Evolutionary conservation across 164 flowering plant species (phyloP).

Genomic region (Litsea cubeba): DNA sequence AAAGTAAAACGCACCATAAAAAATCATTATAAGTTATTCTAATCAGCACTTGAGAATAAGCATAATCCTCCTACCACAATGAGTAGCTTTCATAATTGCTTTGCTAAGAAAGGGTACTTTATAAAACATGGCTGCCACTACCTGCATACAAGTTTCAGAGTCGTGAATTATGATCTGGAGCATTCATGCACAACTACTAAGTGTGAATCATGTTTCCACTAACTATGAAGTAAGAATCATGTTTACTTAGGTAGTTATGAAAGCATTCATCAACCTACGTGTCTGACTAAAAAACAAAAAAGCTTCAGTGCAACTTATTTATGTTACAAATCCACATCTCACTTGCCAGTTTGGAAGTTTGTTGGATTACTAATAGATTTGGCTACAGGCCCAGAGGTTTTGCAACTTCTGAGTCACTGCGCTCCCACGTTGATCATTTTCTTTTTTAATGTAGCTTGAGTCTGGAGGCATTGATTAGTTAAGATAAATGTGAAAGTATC

Average conservation of each 20-base stretch:
- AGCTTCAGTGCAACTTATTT: too few relatives aligned
- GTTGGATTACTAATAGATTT: too few relatives aligned
- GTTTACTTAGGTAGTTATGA: background rate
- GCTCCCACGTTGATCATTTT: too few relatives aligned
- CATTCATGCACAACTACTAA: background rate
- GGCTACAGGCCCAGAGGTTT: too few relatives aligned
- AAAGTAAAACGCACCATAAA: background rate
- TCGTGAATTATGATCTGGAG: background rate
- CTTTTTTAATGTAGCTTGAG: too few relatives aligned
- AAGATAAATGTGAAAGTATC: too few relatives aligned
- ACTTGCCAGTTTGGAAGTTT: too few relatives aligned
- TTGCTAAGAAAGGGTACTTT: constrained; percentile 78
- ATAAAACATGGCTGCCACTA: constrained; percentile 89
- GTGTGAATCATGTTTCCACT: too few relatives aligned
- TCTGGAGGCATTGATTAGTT: too few relatives aligned
- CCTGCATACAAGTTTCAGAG: constrained; percentile 37
- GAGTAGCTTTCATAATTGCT: constrained; percentile 86
- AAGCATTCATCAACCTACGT: background rate
- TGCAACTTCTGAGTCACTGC: too few relatives aligned
- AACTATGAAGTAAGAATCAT: too few relatives aligned
- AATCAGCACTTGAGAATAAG: background rate
- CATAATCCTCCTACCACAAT: constrained; percentile 47
- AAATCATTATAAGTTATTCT: background rate
- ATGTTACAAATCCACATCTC: too few relatives aligned
- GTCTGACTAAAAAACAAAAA: background rate